A percentile compares a stretch with the other conserved stretches of the same genome.
These are phyloP conservation scores for Penicillium sp. DNA, from an alignment of 2,329 filamentous ascomycete species.

Conservation along the genomic window DNA sequence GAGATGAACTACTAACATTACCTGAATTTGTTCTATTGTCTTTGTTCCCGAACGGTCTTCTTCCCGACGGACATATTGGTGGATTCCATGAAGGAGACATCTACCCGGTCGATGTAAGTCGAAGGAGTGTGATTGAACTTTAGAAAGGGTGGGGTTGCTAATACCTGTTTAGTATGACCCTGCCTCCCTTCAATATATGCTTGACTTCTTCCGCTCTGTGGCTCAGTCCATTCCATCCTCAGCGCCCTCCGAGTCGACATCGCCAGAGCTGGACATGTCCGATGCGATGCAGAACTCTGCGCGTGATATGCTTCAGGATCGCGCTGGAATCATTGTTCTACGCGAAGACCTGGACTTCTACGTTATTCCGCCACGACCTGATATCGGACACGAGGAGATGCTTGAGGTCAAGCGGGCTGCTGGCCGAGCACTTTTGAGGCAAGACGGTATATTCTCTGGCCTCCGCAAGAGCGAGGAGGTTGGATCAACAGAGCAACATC, in stretches of 20 bases:
- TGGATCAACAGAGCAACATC: conserved; percentile 94
- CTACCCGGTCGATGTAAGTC: conserved; percentile 93
- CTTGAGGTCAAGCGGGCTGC: conserved; percentile 94
- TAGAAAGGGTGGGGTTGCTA: neutral
- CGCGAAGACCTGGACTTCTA: conserved; percentile 98
- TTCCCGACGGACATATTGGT: conserved; percentile 95
- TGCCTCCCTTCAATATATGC: conserved; percentile 95
- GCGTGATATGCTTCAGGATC: conserved; percentile 78
- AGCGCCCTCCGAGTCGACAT: conserved; percentile 66
- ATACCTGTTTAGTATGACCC: conserved; percentile 80
- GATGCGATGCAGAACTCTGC: conserved; percentile 73
- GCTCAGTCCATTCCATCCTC: conserved; percentile 86
- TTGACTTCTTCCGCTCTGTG: conserved; percentile 95
- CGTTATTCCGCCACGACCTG: conserved; percentile 81
- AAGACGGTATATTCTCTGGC: conserved; percentile 95
- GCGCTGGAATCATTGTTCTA: conserved; percentile 95
- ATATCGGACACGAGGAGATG: conserved; percentile 89
- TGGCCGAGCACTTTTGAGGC: conserved; percentile 79
- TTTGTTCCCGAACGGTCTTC: conserved; percentile 97
- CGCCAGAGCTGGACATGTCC: conserved; percentile 63
- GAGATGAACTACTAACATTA: conserved; percentile 91
- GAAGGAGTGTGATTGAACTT: neutral
- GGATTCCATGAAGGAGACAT: conserved; percentile 91
- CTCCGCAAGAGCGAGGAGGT: conserved; percentile 93
- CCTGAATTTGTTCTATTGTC: conserved; percentile 97